Evolutionary conservation across 257 asterid genomes (phyloP), one percentile per base, ranked within the genome.

Genomic region (Fraxinus americana): DNA sequence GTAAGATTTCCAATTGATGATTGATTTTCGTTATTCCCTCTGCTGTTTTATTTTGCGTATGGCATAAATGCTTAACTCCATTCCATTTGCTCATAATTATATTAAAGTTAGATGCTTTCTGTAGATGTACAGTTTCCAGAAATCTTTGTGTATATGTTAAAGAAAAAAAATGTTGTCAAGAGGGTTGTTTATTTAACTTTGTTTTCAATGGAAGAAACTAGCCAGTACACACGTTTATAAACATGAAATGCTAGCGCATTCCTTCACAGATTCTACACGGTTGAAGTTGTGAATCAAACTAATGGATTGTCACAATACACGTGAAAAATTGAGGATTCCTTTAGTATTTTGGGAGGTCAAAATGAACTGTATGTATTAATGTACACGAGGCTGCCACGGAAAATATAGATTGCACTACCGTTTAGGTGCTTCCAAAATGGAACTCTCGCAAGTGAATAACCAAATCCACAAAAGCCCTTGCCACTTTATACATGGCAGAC

Each of bases 1-100:
- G 85, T 82, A 78, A 77, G 85, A 74, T 41, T 21, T 2, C 21
- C 17, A 68, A 54, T 85, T 52, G 70, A 11, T 34, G 27, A n/a
- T 48, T 63, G 36, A 25, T 34, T 54, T 23, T 1, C 16, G 38
- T 63, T 67, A 32, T 23, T 19, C 32, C 41, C 4, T 25, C 17
- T 67, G 25, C 27, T 3, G 52, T 71, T 17, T 21, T 59, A 23
- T 59, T 21, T 45, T 5, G 69, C 19, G 17, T 7, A 25, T 2
- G 12, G 50, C 50, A 43, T 6, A 43, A 10, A 63, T 23, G 34
- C 30, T 61, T 7, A 63, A 4, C 19, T 27, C 35, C 32, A 12
- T 57, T 38, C 72, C 32, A 25, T 0, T 2, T 35, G 69, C 48
- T 21, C n/a, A 2, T 52, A 30, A 30, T 68, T 35, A 9, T 67